A percentile compares a stretch with the other conserved stretches of the same genome.
Conservation (phyloP, 192 early-diverging fungal genomes). For the Coemansia sp. region DNA sequence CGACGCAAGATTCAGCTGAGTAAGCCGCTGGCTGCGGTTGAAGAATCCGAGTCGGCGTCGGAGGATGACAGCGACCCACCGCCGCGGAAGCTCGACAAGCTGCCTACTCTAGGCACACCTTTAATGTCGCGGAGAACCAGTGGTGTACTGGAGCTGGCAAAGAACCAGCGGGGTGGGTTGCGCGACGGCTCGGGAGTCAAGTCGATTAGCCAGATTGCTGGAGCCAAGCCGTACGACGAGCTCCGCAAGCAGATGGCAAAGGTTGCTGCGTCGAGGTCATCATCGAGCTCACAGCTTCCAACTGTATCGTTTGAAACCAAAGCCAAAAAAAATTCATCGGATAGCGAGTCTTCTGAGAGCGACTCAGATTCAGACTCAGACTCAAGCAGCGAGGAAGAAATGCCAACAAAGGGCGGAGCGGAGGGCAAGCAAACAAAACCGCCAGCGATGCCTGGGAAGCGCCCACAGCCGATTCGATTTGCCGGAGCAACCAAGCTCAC, state of each 20-base stretch:
- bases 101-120: slow-evolving; percentile 33
- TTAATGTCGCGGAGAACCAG: slow-evolving; percentile 6
- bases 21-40: slow-evolving; percentile 6
- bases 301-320: slow-evolving; percentile 1
- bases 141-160: slow-evolving; percentile 28
- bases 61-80: slow-evolving; percentile 17
- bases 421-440: background rate
- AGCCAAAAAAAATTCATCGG: background rate
- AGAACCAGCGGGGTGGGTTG: slow-evolving; percentile 13
- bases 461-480: slow-evolving; percentile 35
- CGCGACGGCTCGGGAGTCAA: slow-evolving; percentile 25
- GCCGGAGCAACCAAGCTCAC: slow-evolving; percentile 32
- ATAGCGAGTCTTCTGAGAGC: slow-evolving; percentile 8
- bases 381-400: slow-evolving; percentile 8
- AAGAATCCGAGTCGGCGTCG: background rate
- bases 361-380: slow-evolving; percentile 11
- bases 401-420: background rate
- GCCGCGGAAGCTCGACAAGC: slow-evolving; percentile 16
- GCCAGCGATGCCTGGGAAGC: background rate
- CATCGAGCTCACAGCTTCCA: background rate
- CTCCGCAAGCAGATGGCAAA: slow-evolving; percentile 46
- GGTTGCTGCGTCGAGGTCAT: slow-evolving; percentile 7
- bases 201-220: slow-evolving; percentile 47
- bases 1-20: slow-evolving; percentile 29
- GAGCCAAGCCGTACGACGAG: slow-evolving; percentile 39